These are phyloP conservation scores for Sugiyamaella grinbergsii DNA, from an alignment of 1,139 yeast species.

Conservation along the genomic window DNA sequence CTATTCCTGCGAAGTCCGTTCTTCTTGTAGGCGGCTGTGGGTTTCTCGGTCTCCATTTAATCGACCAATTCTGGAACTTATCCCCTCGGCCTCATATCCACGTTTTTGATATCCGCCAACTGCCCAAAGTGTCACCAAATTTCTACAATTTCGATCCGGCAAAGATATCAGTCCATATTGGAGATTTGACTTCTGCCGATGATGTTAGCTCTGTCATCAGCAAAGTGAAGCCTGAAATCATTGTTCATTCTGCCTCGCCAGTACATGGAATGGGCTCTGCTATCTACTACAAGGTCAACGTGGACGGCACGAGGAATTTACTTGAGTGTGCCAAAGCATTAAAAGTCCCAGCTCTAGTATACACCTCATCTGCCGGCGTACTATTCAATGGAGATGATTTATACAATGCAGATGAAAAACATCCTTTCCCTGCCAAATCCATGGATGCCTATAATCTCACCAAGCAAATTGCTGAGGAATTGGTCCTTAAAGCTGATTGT, in stretches of 20 bases:
- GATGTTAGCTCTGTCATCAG: slow-evolving; percentile 69
- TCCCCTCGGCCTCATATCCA: slow-evolving; percentile 73
- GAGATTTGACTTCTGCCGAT: slow-evolving; percentile 76
- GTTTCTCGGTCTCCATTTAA: slow-evolving; percentile 86
- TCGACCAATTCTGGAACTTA: slow-evolving; percentile 75
- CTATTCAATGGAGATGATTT: slow-evolving; percentile 92
- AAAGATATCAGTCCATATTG: slow-evolving; percentile 63
- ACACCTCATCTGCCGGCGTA: slow-evolving; percentile 97
- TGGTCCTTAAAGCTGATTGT: slow-evolving; percentile 65
- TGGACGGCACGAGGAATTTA: slow-evolving; percentile 80
- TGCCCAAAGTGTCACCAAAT: slow-evolving; percentile 65
- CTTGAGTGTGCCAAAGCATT: slow-evolving; percentile 60
- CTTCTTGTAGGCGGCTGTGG: slow-evolving; percentile 93
- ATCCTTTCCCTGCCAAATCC: slow-evolving; percentile 89
- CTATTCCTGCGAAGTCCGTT: slow-evolving; percentile 52
- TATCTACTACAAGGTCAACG: slow-evolving; percentile 86
- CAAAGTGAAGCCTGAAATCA: slow-evolving; percentile 63
- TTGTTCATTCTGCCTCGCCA: slow-evolving; percentile 97
- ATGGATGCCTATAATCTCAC: slow-evolving; percentile 98
- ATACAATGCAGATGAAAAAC: slow-evolving; percentile 86
- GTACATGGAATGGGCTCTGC: slow-evolving; percentile 81
- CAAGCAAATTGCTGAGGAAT: slow-evolving; percentile 86
- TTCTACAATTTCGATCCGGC: slow-evolving; percentile 72
- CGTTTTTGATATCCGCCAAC: slow-evolving; percentile 88
- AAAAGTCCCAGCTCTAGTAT: slow-evolving; percentile 68